phyloP scores from a whole-genome alignment of 202 grass and related monocot species.

The Zizania palustris region DNA sequence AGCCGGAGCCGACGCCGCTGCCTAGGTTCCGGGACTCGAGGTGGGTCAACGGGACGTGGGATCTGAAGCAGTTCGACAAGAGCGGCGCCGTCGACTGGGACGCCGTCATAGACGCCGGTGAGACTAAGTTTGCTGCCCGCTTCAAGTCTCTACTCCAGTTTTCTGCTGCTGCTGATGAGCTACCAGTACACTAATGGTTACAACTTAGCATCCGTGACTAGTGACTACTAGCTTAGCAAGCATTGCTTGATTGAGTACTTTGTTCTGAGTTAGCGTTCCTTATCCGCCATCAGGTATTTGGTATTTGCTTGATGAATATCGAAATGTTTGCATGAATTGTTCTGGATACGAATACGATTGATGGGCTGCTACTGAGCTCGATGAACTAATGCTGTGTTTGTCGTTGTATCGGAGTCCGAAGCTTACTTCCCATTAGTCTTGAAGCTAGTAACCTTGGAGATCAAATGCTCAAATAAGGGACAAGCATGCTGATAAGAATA shows the following conservation, averaged over 20 bases:
- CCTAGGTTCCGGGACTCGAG: conserved; percentile 68
- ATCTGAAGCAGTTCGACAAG: conserved; percentile 68
- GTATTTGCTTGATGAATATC: background rate
- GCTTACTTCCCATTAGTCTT: background rate
- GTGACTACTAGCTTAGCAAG: background rate
- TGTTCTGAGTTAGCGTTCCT: background rate
- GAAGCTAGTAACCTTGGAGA: background rate
- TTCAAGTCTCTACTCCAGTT: background rate
- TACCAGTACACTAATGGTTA: background rate
- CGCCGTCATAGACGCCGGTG: conserved; percentile 90
- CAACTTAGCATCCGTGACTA: background rate
- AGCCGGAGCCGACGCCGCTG: background rate
- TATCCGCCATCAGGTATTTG: background rate
- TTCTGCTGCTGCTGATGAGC: background rate
- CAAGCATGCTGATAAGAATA: background rate
- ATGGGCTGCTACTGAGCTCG: background rate
- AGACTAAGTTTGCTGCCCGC: background rate
- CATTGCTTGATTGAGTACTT: background rate
- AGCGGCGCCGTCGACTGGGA: conserved; percentile 81
- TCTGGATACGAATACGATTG: background rate
- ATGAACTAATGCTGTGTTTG: background rate
- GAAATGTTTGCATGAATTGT: background rate
- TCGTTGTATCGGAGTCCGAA: background rate
- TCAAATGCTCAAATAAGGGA: background rate
- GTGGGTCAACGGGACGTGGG: conserved; percentile 93